Evolutionary conservation across 2,329 filamentous ascomycete genomes (phyloP), one percentile per base, ranked within the genome.

Genomic region (Ophiostoma novo-ulmi): DNA sequence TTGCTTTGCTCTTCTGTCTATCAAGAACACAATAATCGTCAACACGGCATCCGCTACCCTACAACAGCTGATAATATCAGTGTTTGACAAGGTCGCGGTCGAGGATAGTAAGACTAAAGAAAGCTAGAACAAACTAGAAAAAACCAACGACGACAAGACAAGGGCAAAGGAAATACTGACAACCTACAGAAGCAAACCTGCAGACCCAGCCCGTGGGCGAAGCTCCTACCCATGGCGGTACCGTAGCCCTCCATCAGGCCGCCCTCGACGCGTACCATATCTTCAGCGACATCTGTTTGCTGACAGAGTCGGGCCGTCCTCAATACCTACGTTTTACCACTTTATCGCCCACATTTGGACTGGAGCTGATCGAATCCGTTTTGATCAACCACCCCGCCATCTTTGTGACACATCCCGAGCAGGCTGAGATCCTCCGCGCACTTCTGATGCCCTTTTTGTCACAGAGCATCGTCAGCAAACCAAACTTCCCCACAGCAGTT

Each of bases 21-120:
- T 91, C 79, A 98, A 97, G 81, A 96, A 94, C 81, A 88, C 90
- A 36, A 93, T 97, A 69, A 93, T 99, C 75, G 96, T 94, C 77
- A 96, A 96, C 76, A 98, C 96, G 0, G 95, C 95, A 11, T 93
- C 94, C 36, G 95, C 95, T n/a, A 98, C 95, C 1, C 82, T 99
- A 70, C 94, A 97, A 80, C 95, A 98, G 79, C 86, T 99, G 17
- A 89, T 98, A 8, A 92, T 95, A 41, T 91, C 92, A 0, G 91
- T 97, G 0, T 98, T 97, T 79, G 95, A 98, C 78, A 95, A 96
- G 78, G 93, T 97, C 1, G 87, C 89, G 0, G 82, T 83, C 6
- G 93, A 97, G 82, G 93, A 97, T 78, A 89, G 68, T 52, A 61
- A 58, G 26, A 10, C 7, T 17, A n/a, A 7, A 39, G n/a, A 17